Percentiles rank a stretch among this genome's conserved stretches.
Conservation (phyloP, 2,329 filamentous ascomycete genomes). For the Colletotrichum shisoi region DNA sequence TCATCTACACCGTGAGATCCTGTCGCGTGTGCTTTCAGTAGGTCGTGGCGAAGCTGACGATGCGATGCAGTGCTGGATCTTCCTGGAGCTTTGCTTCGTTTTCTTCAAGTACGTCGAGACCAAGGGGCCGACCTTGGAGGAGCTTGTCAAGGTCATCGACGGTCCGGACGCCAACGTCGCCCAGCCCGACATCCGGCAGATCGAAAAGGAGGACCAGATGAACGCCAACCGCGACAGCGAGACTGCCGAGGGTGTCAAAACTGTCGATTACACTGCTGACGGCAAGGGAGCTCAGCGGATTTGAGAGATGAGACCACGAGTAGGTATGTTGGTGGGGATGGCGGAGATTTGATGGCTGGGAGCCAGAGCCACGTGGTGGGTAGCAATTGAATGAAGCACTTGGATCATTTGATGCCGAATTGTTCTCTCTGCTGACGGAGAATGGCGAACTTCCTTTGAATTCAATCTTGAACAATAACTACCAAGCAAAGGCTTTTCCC, state of each 20-base stretch:
- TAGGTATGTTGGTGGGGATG: too few species aligned
- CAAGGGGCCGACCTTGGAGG: conserved; percentile 69
- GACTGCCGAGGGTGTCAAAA: neutral
- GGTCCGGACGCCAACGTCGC: conserved; percentile 63
- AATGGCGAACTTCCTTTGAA: too few species aligned
- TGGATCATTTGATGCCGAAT: too few species aligned
- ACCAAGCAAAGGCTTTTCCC: too few species aligned
- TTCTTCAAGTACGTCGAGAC: conserved; percentile 68
- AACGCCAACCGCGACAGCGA: conserved; percentile 14
- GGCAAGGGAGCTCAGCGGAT: neutral
- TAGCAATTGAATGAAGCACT: too few species aligned
- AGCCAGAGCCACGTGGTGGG: too few species aligned
- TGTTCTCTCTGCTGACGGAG: too few species aligned
- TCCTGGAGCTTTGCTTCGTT: conserved; percentile 45
- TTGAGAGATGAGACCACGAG: neutral
- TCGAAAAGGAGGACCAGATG: conserved; percentile 52
- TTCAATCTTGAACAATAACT: too few species aligned
- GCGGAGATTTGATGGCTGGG: too few species aligned
- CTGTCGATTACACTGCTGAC: neutral
- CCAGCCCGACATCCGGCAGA: conserved; percentile 54
- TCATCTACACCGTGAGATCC: conserved; percentile 27
- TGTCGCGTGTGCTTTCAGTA: neutral
- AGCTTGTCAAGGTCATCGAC: conserved; percentile 72
- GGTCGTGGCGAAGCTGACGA: neutral
- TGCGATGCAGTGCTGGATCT: conserved; percentile 28